Conservation (phyloP, 352 stramenopile genomes). For the Blastocystis sp. region DNA sequence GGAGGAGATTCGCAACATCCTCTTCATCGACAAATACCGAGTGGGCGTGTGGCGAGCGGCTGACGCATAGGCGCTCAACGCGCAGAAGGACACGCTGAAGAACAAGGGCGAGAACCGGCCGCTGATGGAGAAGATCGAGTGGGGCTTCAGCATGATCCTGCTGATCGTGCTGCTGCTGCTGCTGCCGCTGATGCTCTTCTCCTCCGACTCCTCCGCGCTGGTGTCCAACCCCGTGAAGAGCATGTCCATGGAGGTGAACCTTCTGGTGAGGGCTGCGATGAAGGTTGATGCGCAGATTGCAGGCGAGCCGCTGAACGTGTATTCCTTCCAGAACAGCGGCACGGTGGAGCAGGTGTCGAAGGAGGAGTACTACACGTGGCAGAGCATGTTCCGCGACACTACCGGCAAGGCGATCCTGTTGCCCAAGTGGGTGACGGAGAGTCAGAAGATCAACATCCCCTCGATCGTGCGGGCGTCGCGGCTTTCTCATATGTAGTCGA, state of each 20-base stretch:
- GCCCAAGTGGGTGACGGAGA: conserved; percentile 42
- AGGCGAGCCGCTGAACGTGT: conserved; percentile 52
- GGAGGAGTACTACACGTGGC: conserved; percentile 31
- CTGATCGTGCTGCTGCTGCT: conserved; percentile 51
- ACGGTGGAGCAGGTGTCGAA: neutral
- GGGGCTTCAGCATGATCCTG: conserved; percentile 64
- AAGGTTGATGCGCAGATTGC: neutral
- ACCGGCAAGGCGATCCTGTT: conserved; percentile 41
- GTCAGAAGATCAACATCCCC: conserved; percentile 27
- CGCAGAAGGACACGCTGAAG: conserved; percentile 44
- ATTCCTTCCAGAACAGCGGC: conserved; percentile 30
- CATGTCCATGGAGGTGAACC: conserved; percentile 17
- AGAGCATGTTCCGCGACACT: conserved; percentile 33
- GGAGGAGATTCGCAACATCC: conserved; percentile 62
- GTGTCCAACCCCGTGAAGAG: conserved; percentile 64
- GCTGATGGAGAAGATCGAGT: conserved; percentile 38
- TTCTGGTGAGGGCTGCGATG: neutral
- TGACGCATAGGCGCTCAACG: neutral
- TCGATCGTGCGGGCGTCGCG: neutral
- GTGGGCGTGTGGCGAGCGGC: neutral
- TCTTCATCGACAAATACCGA: conserved; percentile 67
- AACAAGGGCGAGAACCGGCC: conserved; percentile 37
- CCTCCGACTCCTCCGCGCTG: conserved; percentile 62
- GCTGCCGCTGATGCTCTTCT: conserved; percentile 64
- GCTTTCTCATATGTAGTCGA: conserved; percentile 6